phyloP scores from a whole-genome alignment of 495 filamentous ascomycete genomes.

The Rusavskia elegans region DNA sequence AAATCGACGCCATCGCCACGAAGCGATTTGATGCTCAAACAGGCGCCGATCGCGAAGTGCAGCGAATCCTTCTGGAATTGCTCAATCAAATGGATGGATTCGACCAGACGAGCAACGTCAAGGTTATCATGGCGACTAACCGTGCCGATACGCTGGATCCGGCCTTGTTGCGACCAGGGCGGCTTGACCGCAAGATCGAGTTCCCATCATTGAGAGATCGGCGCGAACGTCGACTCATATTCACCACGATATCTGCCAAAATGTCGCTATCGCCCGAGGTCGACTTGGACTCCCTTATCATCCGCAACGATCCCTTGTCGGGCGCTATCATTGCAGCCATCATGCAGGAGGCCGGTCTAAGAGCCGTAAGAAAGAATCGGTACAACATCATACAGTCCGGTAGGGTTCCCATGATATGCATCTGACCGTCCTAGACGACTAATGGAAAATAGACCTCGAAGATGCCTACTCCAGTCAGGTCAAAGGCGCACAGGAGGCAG shows the following conservation, averaged over 20 bases:
- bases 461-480: slow-evolving; percentile 93
- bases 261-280: slow-evolving; percentile 96
- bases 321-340: slow-evolving; percentile 96
- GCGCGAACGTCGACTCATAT: slow-evolving; percentile 87
- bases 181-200: slow-evolving; percentile 95
- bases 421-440: no score
- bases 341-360: slow-evolving; percentile 95
- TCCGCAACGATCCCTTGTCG: slow-evolving; percentile 86
- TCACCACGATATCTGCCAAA: slow-evolving; percentile 85
- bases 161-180: slow-evolving; percentile 81
- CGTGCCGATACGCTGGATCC: slow-evolving; percentile 93
- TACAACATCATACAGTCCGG: slow-evolving; percentile 90
- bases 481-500: slow-evolving; percentile 65
- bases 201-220: slow-evolving; percentile 85
- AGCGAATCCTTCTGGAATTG: slow-evolving; percentile 91
- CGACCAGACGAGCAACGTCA: slow-evolving; percentile 95
- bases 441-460: slow-evolving; percentile 48
- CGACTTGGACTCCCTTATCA: slow-evolving; percentile 86
- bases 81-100: slow-evolving; percentile 99
- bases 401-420: no score
- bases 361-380: slow-evolving; percentile 91
- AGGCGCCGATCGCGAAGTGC: slow-evolving; percentile 91
- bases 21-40: slow-evolving; percentile 98
- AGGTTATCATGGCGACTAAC: slow-evolving; percentile 99
- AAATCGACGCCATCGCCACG: slow-evolving; percentile 97